Evolutionary conservation across 1,139 yeast species (phyloP), one percentile per base, ranked within the genome.

Genomic region (Taphrina flavorubra): DNA sequence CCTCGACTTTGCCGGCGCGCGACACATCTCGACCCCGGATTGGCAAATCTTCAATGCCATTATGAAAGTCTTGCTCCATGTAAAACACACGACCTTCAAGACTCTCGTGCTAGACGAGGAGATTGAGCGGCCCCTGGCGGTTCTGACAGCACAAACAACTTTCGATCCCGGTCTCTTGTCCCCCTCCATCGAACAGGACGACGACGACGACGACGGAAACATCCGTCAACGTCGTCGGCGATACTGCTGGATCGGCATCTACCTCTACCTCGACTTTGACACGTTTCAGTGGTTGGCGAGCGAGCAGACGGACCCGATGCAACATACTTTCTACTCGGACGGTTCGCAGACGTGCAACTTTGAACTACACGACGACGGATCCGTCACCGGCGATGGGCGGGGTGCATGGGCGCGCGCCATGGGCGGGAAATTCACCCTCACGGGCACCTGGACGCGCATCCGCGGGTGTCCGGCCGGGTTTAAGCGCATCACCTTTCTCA

Each of bases 241-340:
- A 34, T 20, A 8, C 36, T 49, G 36, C n/a, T 49, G 53, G 53
- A 49, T 25, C 13, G 53, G 53, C 13, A 49, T 49, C 36, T 49
- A 49, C 53, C 14, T 49, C 31, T 49, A 49, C 53, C 53, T 49
- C 53, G 53, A 49, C 53, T 49, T 49, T 49, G 53, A 49, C 53
- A 49, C 53, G 8, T 49, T 49, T 49, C 53, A 49, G n/a, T 49
- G 53, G 53, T 20, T 49, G 53, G 53, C 53, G 36, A 49, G 53
- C 53, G 53, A 49, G 20, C 53, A 49, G 53, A 49, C 53, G 53
- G 36, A 11, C n/a, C 36, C 20, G n/a, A 10, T 11, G 8, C 8
- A 31, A 8, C 53, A 49, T n/a, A 49, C 53, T n/a, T 20, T 49
- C 36, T 49, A 49, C 53, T 49, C 53, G 8, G 53, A 49, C 53